phyloP scores from a whole-genome alignment of 2,329 filamentous ascomycete genomes.

The Helotiales sp. region DNA sequence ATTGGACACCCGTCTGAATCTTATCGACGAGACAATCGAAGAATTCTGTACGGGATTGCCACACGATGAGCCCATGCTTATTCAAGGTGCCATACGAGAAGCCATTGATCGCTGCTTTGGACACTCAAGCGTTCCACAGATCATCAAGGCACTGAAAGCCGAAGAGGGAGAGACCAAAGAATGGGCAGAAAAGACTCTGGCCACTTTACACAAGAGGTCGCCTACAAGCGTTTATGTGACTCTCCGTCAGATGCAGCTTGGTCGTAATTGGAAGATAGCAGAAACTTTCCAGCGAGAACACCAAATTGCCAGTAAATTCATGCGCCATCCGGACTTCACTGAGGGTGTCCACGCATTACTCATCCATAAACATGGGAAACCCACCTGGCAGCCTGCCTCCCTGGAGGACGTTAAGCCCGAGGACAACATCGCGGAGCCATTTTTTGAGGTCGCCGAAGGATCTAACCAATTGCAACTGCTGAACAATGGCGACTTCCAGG shows the following conservation, averaged over 20 bases:
- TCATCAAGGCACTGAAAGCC: conserved; percentile 57
- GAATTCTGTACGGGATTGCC: conserved; percentile 89
- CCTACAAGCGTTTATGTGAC: conserved; percentile 86
- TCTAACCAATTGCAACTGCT: conserved; percentile 58
- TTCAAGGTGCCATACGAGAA: conserved; percentile 69
- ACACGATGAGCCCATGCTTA: conserved; percentile 64
- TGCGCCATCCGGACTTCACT: conserved; percentile 87
- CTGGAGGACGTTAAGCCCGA: conserved; percentile 64
- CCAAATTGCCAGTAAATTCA: conserved; percentile 82
- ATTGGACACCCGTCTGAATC: conserved; percentile 60
- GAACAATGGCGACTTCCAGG: conserved; percentile 59
- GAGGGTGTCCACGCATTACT: conserved; percentile 86
- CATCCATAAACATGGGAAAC: conserved; percentile 59
- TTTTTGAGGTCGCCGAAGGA: conserved; percentile 59
- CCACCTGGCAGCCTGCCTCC: conserved; percentile 70
- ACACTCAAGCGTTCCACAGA: conserved; percentile 65
- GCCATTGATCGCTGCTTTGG: conserved; percentile 85
- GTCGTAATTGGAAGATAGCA: conserved; percentile 73
- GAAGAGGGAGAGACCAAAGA: conserved; percentile 49
- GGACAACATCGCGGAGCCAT: conserved; percentile 59
- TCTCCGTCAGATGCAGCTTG: conserved; percentile 78
- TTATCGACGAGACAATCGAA: conserved; percentile 86
- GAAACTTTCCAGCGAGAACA: conserved; percentile 86
- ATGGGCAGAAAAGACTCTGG: conserved; percentile 79
- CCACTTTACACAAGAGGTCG: conserved; percentile 74